A percentile compares a stretch with the other conserved stretches of the same genome.
These are phyloP conservation scores for Nadsonia fulvescens DNA, from an alignment of 805 yeast species.

Conservation along the genomic window DNA sequence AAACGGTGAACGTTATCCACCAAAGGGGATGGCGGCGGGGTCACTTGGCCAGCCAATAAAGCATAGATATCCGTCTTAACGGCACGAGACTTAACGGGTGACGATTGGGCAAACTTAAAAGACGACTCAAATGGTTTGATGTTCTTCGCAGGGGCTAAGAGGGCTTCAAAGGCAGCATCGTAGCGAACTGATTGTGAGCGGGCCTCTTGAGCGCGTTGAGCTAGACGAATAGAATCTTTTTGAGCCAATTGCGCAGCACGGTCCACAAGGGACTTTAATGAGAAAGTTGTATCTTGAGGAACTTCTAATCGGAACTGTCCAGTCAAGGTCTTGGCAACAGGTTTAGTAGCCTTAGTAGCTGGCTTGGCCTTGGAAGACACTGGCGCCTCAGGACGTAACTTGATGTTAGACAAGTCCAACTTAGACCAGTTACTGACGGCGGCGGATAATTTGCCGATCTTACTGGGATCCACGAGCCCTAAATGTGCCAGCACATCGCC, in stretches of 20 bases:
- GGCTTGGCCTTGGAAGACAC: constrained; percentile 9
- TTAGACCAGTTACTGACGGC: constrained; percentile 35
- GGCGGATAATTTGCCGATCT: constrained; percentile 34
- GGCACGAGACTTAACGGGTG: constrained; percentile 8
- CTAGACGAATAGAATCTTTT: constrained; percentile 13
- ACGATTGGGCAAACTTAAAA: constrained; percentile 16
- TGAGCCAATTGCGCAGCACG: constrained; percentile 29
- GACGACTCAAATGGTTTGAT: constrained; percentile 19
- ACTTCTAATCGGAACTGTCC: constrained; percentile 8
- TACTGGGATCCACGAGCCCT: constrained; percentile 47
- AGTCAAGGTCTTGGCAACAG: constrained; percentile 8
- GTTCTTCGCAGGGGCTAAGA: constrained; percentile 27
- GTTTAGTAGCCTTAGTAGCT: constrained; percentile 5
- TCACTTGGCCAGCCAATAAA: constrained; percentile 13
- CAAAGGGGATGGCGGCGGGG: constrained; percentile 7
- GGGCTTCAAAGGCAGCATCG: constrained; percentile 43
- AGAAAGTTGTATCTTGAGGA: constrained; percentile 11
- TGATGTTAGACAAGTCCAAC: constrained; percentile 57
- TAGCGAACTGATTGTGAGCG: constrained; percentile 26
- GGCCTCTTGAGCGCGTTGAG: constrained; percentile 19
- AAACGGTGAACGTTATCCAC: too few species aligned
- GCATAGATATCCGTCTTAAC: constrained; percentile 16
- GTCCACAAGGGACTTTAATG: constrained; percentile 21
- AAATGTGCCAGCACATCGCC: constrained; percentile 81
- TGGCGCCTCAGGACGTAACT: constrained; percentile 6